Evolutionary conservation across 2,329 filamentous ascomycete genomes (phyloP).

Genomic region (Metarhizium robertsii): DNA sequence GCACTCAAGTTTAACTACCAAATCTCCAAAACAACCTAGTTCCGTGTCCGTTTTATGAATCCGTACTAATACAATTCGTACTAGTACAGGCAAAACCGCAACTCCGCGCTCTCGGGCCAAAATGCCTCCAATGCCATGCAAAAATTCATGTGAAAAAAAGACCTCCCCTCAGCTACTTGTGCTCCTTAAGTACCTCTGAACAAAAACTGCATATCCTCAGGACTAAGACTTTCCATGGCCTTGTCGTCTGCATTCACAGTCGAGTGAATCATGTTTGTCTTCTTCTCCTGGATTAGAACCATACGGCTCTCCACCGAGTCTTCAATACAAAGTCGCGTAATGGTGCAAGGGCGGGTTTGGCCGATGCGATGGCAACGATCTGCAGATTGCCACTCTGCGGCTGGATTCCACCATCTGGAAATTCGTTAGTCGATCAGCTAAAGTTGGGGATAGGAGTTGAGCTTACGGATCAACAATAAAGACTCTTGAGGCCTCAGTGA

Average conservation of each 20-base stretch:
- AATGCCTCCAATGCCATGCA: neutral
- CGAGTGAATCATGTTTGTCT: constrained; percentile 94
- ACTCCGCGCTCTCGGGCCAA: neutral
- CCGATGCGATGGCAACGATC: constrained; percentile 93
- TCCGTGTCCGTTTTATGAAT: neutral
- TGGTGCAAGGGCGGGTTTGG: constrained; percentile 85
- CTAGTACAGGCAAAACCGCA: neutral
- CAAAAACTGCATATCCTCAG: constrained; percentile 91
- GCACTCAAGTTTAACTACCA: neutral
- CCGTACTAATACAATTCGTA: neutral
- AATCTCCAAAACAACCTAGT: neutral
- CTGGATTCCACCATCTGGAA: constrained; percentile 93
- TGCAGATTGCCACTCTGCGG: constrained; percentile 97
- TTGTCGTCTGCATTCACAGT: constrained; percentile 90
- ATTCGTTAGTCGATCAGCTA: constrained; percentile 12
- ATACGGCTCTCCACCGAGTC: constrained; percentile 95
- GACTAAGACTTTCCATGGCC: constrained; percentile 83
- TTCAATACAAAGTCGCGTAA: constrained; percentile 91
- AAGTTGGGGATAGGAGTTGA: neutral
- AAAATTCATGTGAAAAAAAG: neutral
- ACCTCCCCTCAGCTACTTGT: neutral
- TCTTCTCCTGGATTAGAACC: constrained; percentile 95
- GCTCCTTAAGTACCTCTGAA: constrained; percentile 56
- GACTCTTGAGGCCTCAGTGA: constrained; percentile 89
- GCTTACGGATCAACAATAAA: constrained; percentile 94